Conservation (phyloP, 306 rosid genomes). For the Hippophae tibetana region DNA sequence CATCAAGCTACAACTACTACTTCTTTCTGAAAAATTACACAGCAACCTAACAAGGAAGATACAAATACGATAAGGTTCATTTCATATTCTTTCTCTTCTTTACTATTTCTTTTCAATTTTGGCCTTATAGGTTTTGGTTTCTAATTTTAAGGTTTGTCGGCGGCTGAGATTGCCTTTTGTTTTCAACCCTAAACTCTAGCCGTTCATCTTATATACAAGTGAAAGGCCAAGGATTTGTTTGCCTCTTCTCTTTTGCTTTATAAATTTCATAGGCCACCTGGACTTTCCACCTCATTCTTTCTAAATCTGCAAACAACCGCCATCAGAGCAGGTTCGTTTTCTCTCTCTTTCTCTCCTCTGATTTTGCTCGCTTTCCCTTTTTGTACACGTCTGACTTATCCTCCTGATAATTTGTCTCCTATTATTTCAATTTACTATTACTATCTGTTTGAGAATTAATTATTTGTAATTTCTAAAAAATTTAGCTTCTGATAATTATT, state of each 20-base stretch:
- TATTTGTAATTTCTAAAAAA: not conserved
- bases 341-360: constrained; percentile 22
- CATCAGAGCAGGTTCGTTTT: constrained; percentile 46
- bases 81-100: not conserved
- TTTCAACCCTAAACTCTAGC: constrained; percentile 15
- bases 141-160: not conserved
- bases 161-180: constrained; percentile 11
- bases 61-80: not conserved
- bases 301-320: constrained; percentile 26
- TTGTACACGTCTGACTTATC: constrained; percentile 12
- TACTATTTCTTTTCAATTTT: not conserved
- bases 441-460: not conserved
- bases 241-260: not conserved
- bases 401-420: not conserved
- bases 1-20: no score
- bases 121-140: not conserved
- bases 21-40: no score
- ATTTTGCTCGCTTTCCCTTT: not conserved
- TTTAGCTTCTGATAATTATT: not conserved
- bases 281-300: constrained; percentile 61
- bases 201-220: constrained; percentile 22
- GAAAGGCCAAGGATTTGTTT: not conserved
- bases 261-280: constrained; percentile 37
- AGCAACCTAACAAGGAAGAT: not conserved
- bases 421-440: not conserved